phyloP scores from a whole-genome alignment of 768 basidiomycete genomes.

The Hydnum rufescens region DNA sequence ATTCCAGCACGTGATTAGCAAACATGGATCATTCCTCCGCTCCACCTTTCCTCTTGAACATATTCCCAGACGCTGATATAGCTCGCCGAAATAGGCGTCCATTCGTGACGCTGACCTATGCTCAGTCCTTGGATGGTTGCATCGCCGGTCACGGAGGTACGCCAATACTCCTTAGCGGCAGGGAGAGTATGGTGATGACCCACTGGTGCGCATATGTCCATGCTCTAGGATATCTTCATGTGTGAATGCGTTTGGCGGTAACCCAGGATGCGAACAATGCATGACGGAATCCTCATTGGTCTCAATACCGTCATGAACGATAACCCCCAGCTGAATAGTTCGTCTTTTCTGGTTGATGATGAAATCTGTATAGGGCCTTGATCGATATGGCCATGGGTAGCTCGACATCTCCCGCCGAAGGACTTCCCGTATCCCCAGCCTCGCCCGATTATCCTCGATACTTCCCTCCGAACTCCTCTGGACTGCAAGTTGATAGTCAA shows the following conservation, averaged over 20 bases:
- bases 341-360: too few species aligned
- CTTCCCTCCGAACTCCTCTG: conserved; percentile 41
- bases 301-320: conserved; percentile 81
- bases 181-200: conserved; percentile 81
- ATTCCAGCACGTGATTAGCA: too few species aligned
- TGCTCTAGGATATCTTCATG: too few species aligned
- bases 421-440: conserved; percentile 25
- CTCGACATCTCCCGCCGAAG: conserved; percentile 32
- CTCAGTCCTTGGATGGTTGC: conserved; percentile 63
- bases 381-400: neutral
- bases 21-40: neutral
- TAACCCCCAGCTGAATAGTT: conserved; percentile 86
- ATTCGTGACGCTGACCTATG: conserved; percentile 63
- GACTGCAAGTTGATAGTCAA: conserved; percentile 55
- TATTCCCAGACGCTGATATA: neutral
- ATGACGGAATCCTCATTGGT: conserved; percentile 84
- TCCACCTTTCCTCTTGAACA: neutral
- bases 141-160: conserved; percentile 57
- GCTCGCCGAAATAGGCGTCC: conserved; percentile 21
- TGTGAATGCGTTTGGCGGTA: too few species aligned
- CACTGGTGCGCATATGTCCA: conserved; percentile 45
- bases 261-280: conserved; percentile 87
- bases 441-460: conserved; percentile 69
- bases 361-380: too few species aligned
- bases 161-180: conserved; percentile 68